Conservation (phyloP, 2,329 filamentous ascomycete species). For the Metarhizium rileyi region DNA sequence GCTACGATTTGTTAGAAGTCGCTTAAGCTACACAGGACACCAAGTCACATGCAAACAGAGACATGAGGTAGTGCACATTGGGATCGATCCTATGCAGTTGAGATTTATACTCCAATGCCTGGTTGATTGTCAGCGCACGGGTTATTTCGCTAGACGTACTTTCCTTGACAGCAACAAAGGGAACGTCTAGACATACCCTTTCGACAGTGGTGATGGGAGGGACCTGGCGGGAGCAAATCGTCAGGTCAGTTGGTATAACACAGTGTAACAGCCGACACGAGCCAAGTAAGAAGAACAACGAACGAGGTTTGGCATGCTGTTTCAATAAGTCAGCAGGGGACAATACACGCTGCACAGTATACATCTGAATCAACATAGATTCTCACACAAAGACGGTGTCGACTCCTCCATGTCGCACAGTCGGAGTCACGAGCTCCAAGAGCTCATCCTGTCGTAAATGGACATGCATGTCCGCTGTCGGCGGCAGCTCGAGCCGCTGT, state of each 20-base stretch:
- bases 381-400: conserved; percentile 45
- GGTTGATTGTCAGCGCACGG: conserved; percentile 8
- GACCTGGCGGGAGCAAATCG: background rate
- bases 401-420: conserved; percentile 50
- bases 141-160: background rate
- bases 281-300: background rate
- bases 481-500: conserved; percentile 39
- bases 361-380: background rate
- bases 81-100: conserved; percentile 50
- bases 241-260: background rate
- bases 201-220: conserved; percentile 52
- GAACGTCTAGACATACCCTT: conserved; percentile 5
- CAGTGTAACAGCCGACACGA: background rate
- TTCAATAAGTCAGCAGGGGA: background rate
- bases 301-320: conserved; percentile 51
- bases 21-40: background rate
- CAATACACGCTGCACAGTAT: background rate
- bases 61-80: conserved; percentile 62
- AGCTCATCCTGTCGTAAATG: conserved; percentile 60
- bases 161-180: background rate
- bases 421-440: conserved; percentile 46
- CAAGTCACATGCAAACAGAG: conserved; percentile 18
- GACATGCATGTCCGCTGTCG: conserved; percentile 60
- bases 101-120: conserved; percentile 57
- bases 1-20: conserved; percentile 18